Evolutionary conservation across 768 basidiomycete genomes (phyloP).

Genomic region (Kwoniella europaea): DNA sequence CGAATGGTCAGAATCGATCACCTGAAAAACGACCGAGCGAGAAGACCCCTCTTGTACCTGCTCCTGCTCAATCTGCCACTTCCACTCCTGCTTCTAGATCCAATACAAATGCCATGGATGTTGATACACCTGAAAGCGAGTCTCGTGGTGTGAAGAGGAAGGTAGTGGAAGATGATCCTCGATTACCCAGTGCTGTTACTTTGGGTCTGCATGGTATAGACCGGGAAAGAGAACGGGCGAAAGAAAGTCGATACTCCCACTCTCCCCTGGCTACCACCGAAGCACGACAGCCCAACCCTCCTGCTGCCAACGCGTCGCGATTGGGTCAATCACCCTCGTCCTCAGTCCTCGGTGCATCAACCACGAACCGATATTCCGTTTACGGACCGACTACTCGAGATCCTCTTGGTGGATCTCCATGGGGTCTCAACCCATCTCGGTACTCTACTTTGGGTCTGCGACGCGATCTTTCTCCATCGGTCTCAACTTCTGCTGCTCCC

Average conservation of each 20-base stretch:
- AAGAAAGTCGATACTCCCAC: conserved; percentile 35
- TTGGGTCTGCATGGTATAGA: conserved; percentile 28
- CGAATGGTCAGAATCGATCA: conserved; percentile 12
- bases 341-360: conserved; percentile 14
- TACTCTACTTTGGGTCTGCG: conserved; percentile 37
- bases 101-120: conserved; percentile 20
- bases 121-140: conserved; percentile 34
- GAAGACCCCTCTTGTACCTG: conserved; percentile 21
- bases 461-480: conserved; percentile 28
- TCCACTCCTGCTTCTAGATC: conserved; percentile 23
- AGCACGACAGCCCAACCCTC: conserved; percentile 22
- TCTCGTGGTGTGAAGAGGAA: conserved; percentile 52
- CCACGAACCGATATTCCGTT: conserved; percentile 41
- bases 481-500: conserved; percentile 13
- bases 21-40: conserved; percentile 19
- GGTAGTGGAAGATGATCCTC: conserved; percentile 38
- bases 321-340: conserved; percentile 22
- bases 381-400: conserved; percentile 47
- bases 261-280: conserved; percentile 29
- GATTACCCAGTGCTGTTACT: conserved; percentile 30
- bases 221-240: conserved; percentile 29
- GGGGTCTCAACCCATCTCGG: conserved; percentile 32
- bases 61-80: conserved; percentile 16
- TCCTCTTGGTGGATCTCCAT: conserved; percentile 24
- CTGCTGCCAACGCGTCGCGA: conserved; percentile 18